These are phyloP conservation scores for Cucurbita moschata DNA, from an alignment of 306 rosid species.

Conservation along the genomic window DNA sequence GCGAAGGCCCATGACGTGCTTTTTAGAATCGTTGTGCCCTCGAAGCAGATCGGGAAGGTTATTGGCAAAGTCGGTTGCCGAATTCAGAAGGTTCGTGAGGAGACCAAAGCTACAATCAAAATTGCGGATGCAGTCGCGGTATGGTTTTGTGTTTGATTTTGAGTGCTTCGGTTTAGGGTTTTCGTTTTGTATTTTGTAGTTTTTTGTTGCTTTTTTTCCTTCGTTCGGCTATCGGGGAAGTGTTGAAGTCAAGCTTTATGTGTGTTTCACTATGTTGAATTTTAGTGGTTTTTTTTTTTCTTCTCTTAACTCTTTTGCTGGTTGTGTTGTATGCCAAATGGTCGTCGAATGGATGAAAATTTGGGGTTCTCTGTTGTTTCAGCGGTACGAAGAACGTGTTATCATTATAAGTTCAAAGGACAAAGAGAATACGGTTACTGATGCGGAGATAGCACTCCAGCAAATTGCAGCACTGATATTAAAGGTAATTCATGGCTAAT, in stretches of 20 bases:
- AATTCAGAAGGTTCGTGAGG: conserved; percentile 79
- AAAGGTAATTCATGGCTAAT: conserved; percentile 32
- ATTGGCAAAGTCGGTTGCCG: conserved; percentile 85
- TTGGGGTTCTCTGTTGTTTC: conserved; percentile 4
- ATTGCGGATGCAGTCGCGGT: conserved; percentile 78
- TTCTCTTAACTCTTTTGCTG: not conserved
- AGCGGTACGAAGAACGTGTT: conserved; percentile 93
- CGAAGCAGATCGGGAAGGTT: conserved; percentile 91
- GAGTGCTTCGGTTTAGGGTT: conserved; percentile 2
- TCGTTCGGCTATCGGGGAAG: not conserved
- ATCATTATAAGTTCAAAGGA: conserved; percentile 80
- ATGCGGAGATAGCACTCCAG: conserved; percentile 78
- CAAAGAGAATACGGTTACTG: conserved; percentile 42
- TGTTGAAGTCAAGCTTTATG: not conserved
- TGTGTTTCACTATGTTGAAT: not conserved
- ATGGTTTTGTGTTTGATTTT: conserved; percentile 4
- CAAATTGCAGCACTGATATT: conserved; percentile 62
- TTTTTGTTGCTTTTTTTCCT: not conserved
- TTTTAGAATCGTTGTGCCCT: conserved; percentile 71
- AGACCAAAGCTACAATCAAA: conserved; percentile 59
- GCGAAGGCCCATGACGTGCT: conserved; percentile 59
- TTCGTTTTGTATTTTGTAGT: not conserved
- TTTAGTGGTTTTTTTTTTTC: not conserved
- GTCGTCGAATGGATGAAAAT: not conserved
- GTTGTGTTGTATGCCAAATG: not conserved